Evolutionary conservation across 1,284 basidiomycete species (phyloP).

Genomic region (Ceratobasidium sp.): DNA sequence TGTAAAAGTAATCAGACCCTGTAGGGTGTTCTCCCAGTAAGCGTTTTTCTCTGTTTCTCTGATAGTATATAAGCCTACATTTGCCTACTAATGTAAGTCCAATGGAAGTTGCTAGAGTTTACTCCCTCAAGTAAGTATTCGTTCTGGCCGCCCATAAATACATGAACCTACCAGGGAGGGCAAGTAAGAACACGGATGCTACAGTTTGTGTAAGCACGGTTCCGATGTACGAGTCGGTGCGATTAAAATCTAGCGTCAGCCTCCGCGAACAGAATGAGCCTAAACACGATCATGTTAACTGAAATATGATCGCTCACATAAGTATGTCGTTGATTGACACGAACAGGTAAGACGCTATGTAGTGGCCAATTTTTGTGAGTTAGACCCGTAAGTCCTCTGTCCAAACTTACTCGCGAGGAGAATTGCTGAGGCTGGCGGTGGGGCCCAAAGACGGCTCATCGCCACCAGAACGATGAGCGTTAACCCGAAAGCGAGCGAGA

Average conservation of each 20-base stretch:
- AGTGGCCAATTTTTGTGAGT: not conserved
- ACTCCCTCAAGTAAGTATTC: not conserved
- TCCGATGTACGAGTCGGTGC: constrained; percentile 5
- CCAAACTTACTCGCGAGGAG: not conserved
- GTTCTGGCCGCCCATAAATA: not conserved
- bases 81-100: not conserved
- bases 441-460: not conserved
- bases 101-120: not conserved
- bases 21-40: too few species aligned
- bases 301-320: not conserved
- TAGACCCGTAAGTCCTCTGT: not conserved
- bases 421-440: not conserved
- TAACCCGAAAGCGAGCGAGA: not conserved
- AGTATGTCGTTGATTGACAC: constrained; percentile 19
- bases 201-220: not conserved
- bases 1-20: too few species aligned
- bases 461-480: too few species aligned
- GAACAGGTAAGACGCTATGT: not conserved
- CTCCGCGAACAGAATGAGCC: not conserved
- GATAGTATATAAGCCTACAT: too few species aligned
- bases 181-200: not conserved
- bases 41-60: too few species aligned
- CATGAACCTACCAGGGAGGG: not conserved
- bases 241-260: constrained; percentile 22
- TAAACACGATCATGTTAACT: not conserved